Conservation (phyloP, 2,329 filamentous ascomycete species). For the Ophiosphaerella korrae region DNA sequence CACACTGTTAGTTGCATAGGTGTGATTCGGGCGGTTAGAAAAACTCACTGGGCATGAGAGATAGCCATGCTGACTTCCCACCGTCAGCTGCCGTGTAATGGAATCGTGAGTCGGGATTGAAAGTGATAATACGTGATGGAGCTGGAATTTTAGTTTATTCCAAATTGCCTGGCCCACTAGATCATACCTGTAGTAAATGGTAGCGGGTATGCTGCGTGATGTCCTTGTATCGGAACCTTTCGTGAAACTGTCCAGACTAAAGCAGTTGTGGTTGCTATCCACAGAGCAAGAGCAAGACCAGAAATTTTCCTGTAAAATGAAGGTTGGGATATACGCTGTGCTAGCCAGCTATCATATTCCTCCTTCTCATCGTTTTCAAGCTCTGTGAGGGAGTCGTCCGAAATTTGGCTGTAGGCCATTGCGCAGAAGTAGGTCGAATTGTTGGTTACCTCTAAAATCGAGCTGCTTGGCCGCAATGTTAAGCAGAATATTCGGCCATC, state of each 20-base stretch:
- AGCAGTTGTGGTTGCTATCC: not conserved
- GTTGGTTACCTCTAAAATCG: too few relatives aligned
- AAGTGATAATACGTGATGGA: constrained; percentile 1
- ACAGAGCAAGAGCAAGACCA: not conserved
- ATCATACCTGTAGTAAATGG: constrained; percentile 4
- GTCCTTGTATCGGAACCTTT: not conserved
- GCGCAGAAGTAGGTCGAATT: too few relatives aligned
- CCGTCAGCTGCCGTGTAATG: constrained; percentile 5
- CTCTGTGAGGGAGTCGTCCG: not conserved
- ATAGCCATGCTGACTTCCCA: constrained; percentile 4
- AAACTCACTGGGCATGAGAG: constrained; percentile 5
- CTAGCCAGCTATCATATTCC: not conserved
- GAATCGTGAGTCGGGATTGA: constrained; percentile 2
- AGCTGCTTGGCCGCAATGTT: too few relatives aligned
- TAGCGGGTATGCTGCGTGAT: constrained; percentile 1
- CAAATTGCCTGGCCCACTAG: not conserved
- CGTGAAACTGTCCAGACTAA: constrained; percentile 2
- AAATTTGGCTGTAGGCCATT: too few relatives aligned
- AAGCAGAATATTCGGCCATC: too few relatives aligned
- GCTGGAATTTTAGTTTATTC: not conserved
- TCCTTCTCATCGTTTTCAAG: not conserved
- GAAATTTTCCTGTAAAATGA: constrained; percentile 1
- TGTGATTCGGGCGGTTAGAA: not conserved
- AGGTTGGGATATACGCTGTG: not conserved
- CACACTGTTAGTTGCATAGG: not conserved